phyloP scores from a whole-genome alignment of 2,329 filamentous ascomycete species.

The Graphiopsis chlorocephala region DNA sequence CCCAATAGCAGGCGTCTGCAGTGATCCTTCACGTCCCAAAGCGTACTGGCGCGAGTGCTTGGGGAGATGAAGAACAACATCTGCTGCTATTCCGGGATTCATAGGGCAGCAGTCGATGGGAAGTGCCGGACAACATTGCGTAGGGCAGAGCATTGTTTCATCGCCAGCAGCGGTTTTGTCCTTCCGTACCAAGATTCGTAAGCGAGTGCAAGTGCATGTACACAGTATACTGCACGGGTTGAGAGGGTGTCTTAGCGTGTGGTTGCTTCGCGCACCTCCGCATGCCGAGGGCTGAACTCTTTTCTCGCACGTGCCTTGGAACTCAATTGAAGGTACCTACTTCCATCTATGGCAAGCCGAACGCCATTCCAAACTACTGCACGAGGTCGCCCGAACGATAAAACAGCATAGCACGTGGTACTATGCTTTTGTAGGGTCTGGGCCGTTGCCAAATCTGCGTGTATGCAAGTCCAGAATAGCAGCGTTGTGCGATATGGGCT shows the following conservation, averaged over 20 bases:
- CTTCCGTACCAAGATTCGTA: neutral
- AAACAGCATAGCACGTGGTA: neutral
- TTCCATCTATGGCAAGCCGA: neutral
- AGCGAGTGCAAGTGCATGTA: neutral
- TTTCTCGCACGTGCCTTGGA: neutral
- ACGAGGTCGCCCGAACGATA: neutral
- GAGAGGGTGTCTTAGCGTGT: neutral
- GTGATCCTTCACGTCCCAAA: slow-evolving; percentile 2
- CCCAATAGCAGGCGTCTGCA: neutral
- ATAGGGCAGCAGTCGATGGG: neutral
- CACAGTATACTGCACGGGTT: neutral
- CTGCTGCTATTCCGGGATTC: neutral
- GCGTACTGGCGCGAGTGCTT: neutral
- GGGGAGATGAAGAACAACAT: neutral
- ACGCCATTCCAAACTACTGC: neutral
- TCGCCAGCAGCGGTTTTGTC: neutral
- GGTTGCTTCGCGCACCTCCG: neutral
- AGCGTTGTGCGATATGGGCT: neutral
- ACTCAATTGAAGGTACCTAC: neutral
- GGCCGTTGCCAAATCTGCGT: neutral
- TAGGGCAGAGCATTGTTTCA: neutral
- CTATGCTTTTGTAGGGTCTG: neutral
- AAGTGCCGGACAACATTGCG: neutral
- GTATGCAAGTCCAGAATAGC: neutral
- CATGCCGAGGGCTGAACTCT: neutral